These are phyloP conservation scores for Cynanchum wilfordii DNA, from an alignment of 257 asterid species.

Conservation along the genomic window DNA sequence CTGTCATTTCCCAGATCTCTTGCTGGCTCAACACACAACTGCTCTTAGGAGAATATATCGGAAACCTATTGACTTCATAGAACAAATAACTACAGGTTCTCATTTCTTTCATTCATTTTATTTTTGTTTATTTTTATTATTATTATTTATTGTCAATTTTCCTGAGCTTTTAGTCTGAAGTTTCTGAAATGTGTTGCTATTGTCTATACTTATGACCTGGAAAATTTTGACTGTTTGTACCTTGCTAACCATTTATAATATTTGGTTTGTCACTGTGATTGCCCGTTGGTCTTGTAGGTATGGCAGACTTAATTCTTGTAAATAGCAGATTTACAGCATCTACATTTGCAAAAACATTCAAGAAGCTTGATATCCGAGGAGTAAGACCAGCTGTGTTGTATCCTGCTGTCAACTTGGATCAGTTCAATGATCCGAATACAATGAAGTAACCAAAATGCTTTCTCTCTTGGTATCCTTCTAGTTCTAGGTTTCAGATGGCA, in stretches of 20 bases:
- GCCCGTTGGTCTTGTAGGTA: conserved; percentile 46
- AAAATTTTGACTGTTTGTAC: background rate
- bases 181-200: background rate
- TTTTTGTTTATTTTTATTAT: too few species aligned
- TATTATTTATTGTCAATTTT: too few species aligned
- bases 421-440: conserved; percentile 55
- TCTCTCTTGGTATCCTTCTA: conserved; percentile 33
- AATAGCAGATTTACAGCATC: conserved; percentile 94
- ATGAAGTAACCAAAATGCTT: conserved; percentile 48
- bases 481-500: conserved; percentile 21
- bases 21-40: conserved; percentile 84
- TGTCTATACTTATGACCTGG: background rate
- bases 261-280: background rate
- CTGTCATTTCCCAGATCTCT: conserved; percentile 95
- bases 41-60: conserved; percentile 77
- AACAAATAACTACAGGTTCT: conserved; percentile 87
- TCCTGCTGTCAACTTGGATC: conserved; percentile 89
- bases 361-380: conserved; percentile 56
- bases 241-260: conserved; percentile 7
- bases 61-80: conserved; percentile 71
- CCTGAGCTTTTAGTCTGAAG: background rate
- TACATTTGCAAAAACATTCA: conserved; percentile 87
- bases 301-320: conserved; percentile 88
- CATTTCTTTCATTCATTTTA: background rate
- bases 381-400: conserved; percentile 85